Percentiles rank a stretch among this genome's conserved stretches.
These are phyloP conservation scores for Adansonia rubrostipa DNA, from an alignment of 441 rosid genomes.

Conservation along the genomic window DNA sequence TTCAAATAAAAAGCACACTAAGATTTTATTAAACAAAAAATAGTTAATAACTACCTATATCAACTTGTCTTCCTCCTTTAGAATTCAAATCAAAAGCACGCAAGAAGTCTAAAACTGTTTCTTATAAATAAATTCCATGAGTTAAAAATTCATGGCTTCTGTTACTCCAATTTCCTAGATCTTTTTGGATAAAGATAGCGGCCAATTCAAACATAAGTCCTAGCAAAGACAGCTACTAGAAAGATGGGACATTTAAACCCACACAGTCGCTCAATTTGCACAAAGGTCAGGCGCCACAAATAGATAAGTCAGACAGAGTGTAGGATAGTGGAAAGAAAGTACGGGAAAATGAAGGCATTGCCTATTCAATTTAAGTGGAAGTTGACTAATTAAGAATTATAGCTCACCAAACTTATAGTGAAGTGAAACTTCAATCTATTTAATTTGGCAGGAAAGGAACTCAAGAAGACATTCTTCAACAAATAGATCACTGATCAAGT, in stretches of 20 bases:
- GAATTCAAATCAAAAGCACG: too few relatives aligned
- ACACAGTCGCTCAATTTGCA: conserved; percentile 22
- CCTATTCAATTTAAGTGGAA: background rate
- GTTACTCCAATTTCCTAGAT: background rate
- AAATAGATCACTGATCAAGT: too few relatives aligned
- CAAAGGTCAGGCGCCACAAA: conserved; percentile 1
- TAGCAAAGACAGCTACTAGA: background rate
- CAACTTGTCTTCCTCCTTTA: background rate
- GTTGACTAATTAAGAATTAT: background rate
- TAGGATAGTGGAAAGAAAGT: conserved; percentile 11
- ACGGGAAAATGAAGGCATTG: background rate
- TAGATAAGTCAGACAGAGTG: conserved; percentile 5
- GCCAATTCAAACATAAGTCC: conserved; percentile 31
- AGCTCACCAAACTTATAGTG: background rate
- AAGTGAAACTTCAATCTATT: too few relatives aligned
- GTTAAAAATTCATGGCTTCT: background rate
- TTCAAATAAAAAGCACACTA: background rate
- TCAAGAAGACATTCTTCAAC: too few relatives aligned
- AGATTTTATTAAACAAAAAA: background rate
- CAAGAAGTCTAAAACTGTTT: background rate
- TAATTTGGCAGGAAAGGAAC: too few relatives aligned
- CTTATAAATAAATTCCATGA: background rate
- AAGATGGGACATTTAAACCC: conserved; percentile 5
- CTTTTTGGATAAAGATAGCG: background rate
- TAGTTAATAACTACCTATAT: background rate